Percentiles rank a stretch among this genome's conserved stretches.
Evolutionary conservation across 2,329 filamentous ascomycete species (phyloP).

Genomic region (Colletotrichum cordylinicola): DNA sequence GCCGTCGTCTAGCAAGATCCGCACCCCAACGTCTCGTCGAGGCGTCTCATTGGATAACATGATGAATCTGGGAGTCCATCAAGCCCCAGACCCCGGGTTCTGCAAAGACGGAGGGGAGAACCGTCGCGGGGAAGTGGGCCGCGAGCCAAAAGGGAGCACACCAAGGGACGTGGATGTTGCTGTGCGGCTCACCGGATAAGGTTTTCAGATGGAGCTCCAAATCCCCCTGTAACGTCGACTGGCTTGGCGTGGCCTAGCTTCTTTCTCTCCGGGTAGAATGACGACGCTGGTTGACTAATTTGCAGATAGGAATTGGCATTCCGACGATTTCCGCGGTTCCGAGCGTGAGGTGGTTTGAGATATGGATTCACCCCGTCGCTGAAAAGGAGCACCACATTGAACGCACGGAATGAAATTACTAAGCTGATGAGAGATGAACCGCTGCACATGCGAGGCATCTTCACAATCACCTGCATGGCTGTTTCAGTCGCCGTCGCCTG

Average conservation of each 20-base stretch:
- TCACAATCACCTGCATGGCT: not conserved
- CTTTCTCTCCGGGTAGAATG: not conserved
- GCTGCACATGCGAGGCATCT: not conserved
- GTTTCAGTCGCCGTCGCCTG: not conserved
- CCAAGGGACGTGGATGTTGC: not conserved
- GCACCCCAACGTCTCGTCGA: not conserved
- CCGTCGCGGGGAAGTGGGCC: not conserved
- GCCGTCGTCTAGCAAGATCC: not conserved
- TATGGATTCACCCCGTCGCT: not conserved
- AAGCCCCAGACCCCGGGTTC: not conserved
- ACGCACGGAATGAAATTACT: not conserved
- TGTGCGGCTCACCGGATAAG: slow-evolving; percentile 4
- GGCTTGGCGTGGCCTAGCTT: not conserved
- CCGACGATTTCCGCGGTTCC: not conserved
- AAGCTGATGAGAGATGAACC: not conserved
- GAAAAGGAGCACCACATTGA: not conserved
- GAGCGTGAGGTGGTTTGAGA: not conserved
- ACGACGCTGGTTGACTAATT: not conserved
- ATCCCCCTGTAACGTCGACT: not conserved
- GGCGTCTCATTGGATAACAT: not conserved
- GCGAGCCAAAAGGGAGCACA: not conserved
- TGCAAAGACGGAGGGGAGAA: not conserved
- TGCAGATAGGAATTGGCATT: not conserved
- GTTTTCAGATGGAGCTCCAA: not conserved
- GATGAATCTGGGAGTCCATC: accelerated